phyloP scores from a whole-genome alignment of 768 basidiomycete species.

The Candolleomyces aberdarensis region DNA sequence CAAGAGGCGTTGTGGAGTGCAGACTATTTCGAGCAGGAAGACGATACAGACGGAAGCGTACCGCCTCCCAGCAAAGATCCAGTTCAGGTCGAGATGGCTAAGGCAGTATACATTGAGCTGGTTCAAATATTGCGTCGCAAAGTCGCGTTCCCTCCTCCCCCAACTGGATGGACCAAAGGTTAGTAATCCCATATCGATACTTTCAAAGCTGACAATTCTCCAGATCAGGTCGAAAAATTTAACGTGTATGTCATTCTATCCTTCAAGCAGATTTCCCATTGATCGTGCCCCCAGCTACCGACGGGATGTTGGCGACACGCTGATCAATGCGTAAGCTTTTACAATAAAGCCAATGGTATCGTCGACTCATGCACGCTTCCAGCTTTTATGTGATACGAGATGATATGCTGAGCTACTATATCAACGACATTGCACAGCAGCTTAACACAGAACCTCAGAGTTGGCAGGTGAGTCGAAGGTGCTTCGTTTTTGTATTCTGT shows the following conservation, averaged over 20 bases:
- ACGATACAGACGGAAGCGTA: constrained; percentile 23
- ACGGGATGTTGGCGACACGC: constrained; percentile 81
- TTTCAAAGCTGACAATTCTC: constrained; percentile 9
- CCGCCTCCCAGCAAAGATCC: constrained; percentile 13
- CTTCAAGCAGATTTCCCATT: background rate
- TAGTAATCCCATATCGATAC: constrained; percentile 15
- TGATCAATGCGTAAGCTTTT: constrained; percentile 76
- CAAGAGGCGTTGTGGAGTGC: constrained; percentile 83
- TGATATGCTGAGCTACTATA: constrained; percentile 72
- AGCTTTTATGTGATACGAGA: constrained; percentile 87
- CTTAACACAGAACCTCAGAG: constrained; percentile 47
- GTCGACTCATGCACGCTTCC: constrained; percentile 6
- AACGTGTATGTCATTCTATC: constrained; percentile 52
- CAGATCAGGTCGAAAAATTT: constrained; percentile 79
- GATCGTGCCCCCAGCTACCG: constrained; percentile 53
- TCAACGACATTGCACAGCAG: constrained; percentile 57
- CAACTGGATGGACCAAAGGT: constrained; percentile 70
- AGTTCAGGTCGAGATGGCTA: constrained; percentile 52
- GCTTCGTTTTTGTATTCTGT: background rate
- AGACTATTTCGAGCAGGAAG: constrained; percentile 42
- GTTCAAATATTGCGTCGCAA: constrained; percentile 71
- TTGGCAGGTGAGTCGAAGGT: constrained; percentile 64
- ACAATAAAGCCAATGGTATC: background rate
- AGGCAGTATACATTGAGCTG: constrained; percentile 76
- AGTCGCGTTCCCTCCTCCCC: constrained; percentile 62